phyloP scores from a whole-genome alignment of 495 filamentous ascomycete genomes.

The Talaromyces wortmannii region DNA sequence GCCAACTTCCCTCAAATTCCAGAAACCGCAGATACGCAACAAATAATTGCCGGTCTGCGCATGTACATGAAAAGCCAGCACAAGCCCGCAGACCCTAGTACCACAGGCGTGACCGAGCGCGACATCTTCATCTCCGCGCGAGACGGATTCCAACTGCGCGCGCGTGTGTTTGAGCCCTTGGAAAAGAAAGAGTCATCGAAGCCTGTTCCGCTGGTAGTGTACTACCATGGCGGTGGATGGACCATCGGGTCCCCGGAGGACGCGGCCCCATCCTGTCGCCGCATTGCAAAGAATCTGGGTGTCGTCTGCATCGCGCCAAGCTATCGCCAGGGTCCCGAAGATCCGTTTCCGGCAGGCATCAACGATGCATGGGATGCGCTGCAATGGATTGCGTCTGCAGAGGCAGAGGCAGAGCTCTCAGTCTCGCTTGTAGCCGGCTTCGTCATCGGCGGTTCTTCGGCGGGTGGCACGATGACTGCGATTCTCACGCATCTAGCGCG shows the following conservation, averaged over 20 bases:
- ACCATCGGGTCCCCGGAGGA: slow-evolving; percentile 25
- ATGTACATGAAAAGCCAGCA: slow-evolving; percentile 2
- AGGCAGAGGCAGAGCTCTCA: slow-evolving; percentile 16
- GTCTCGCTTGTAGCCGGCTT: slow-evolving; percentile 34
- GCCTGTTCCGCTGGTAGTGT: background rate
- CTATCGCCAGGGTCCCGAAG: slow-evolving; percentile 42
- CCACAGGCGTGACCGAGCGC: background rate
- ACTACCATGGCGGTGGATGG: slow-evolving; percentile 35
- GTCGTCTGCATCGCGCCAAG: slow-evolving; percentile 18
- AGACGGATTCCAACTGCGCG: slow-evolving; percentile 1
- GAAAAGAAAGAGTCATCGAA: background rate
- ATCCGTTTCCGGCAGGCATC: slow-evolving; percentile 36
- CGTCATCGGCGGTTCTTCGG: slow-evolving; percentile 41
- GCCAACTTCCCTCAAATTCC: slow-evolving; percentile 6
- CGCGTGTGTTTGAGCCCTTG: background rate
- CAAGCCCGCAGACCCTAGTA: background rate
- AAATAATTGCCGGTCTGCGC: background rate
- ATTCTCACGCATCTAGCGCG: slow-evolving; percentile 30
- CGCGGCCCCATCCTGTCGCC: slow-evolving; percentile 19
- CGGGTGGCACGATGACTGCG: slow-evolving; percentile 39
- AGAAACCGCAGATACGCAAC: background rate
- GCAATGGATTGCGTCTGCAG: slow-evolving; percentile 36
- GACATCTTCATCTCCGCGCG: slow-evolving; percentile 2
- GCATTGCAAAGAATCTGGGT: slow-evolving; percentile 18
- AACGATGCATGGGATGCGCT: slow-evolving; percentile 44